Evolutionary conservation across 495 filamentous ascomycete species (phyloP).

Genomic region (Lineolata rhizophorae): DNA sequence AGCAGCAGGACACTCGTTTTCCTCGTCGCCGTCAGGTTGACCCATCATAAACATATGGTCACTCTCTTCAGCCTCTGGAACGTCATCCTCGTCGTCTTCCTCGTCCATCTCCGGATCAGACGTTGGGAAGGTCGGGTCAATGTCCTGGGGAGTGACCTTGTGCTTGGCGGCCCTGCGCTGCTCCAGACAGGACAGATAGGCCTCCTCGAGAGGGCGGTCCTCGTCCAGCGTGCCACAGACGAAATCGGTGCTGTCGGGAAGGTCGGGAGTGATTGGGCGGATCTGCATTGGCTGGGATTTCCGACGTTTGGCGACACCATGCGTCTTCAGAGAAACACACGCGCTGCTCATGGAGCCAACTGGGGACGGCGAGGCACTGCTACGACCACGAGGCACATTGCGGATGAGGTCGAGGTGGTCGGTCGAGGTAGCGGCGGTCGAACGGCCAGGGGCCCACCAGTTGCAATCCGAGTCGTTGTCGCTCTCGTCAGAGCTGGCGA

Average conservation of each 20-base stretch:
- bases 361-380: constrained; percentile 42
- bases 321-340: constrained; percentile 15
- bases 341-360: constrained; percentile 33
- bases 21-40: constrained; percentile 27
- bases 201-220: constrained; percentile 79
- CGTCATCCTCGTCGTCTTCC: constrained; percentile 38
- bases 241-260: constrained; percentile 94
- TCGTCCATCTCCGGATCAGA: constrained; percentile 63
- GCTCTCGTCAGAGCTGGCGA: constrained; percentile 72
- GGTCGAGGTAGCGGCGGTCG: constrained; percentile 31
- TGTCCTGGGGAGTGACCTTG: constrained; percentile 68
- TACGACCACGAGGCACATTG: constrained; percentile 22
- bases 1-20: constrained; percentile 16
- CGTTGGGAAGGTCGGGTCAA: constrained; percentile 89
- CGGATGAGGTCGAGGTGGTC: constrained; percentile 28
- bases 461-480: constrained; percentile 50
- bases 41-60: constrained; percentile 36
- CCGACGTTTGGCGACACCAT: constrained; percentile 4
- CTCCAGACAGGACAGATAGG: constrained; percentile 70
- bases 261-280: constrained; percentile 52
- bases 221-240: constrained; percentile 94
- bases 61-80: constrained; percentile 24
- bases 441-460: constrained; percentile 52
- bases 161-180: constrained; percentile 61
- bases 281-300: constrained; percentile 30